Evolutionary conservation across 352 stramenopile genomes (phyloP), one percentile per base, ranked within the genome.

Genomic region (Thalassiosira mediterranea): DNA sequence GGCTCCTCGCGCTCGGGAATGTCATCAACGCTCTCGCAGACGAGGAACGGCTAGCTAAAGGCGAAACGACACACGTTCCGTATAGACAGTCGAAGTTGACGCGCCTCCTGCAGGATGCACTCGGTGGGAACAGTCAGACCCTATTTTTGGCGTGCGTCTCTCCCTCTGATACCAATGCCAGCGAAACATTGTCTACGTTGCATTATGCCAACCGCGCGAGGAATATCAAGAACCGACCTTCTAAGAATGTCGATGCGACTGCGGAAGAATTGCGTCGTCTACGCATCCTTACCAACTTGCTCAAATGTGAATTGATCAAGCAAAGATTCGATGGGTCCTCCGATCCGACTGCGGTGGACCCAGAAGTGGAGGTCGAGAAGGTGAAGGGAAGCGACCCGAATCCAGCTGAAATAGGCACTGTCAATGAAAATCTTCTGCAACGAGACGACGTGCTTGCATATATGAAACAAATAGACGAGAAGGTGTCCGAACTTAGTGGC

Each of bases 81-180:
- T 99, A 97, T 78, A 94, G 97, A 60, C 97, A 99, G 86, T 98
- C 94, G 1, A 99, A 99, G 84, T 79, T 99, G 61, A 99, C 97
- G 44, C 90, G 96, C n/a, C 97, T 99, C 72, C 77, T 99, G 1
- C 96, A 99, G 86, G 95, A 96, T 3, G 97, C 95, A 8, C 86
- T 99, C 7, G 95, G 93, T n/a, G 96, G 34, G 13, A 98, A 98
- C 70, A 97, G 93, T 7, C 95, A 97, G 62, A 98, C 95, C 0
- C 83, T 98, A 17, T 98, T 99, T 90, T 90, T 99, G 28, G 96
- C 96, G 0, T 97, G 95, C 28, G 92, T 98, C 10, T 98, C 94
- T 26, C 96, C 96, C 0, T 94, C 95, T 0, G 95, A 98, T 68
- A 96, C 95, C 61, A 98, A 98, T 83, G 96, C 96, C 31, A 95